Conservation (phyloP, 1,284 basidiomycete species). For the Tilletia setariae region DNA sequence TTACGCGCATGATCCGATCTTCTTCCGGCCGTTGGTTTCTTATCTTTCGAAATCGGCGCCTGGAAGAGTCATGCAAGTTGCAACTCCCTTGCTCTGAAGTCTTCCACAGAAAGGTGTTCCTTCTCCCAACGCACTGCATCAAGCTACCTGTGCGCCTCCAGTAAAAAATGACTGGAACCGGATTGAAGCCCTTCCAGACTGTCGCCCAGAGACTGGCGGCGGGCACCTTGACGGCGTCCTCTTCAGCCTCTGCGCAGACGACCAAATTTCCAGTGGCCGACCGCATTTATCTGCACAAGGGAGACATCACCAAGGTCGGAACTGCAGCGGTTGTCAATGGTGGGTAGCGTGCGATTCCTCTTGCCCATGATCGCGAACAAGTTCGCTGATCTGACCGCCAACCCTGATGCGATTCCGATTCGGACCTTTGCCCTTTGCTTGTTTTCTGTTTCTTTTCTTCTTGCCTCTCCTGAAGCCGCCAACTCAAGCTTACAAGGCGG, state of each 20-base stretch:
- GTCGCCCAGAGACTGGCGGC: neutral
- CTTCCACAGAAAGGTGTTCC: too few relatives aligned
- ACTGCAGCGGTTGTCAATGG: slow-evolving; percentile 12
- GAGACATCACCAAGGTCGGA: slow-evolving; percentile 10
- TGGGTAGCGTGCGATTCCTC: neutral
- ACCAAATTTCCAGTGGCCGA: neutral
- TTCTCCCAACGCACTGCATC: too few relatives aligned
- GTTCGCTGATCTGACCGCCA: neutral
- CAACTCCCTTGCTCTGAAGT: too few relatives aligned
- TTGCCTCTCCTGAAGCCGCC: neutral
- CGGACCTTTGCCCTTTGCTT: neutral
- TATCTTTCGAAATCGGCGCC: too few relatives aligned
- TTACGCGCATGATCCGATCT: too few relatives aligned
- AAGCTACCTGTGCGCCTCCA: too few relatives aligned
- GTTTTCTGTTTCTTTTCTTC: neutral
- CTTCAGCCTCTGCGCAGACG: neutral
- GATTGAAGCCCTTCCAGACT: neutral
- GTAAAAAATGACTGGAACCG: neutral
- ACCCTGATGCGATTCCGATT: neutral
- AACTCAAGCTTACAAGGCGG: neutral
- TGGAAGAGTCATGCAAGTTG: too few relatives aligned
- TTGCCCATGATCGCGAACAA: neutral
- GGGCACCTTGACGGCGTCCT: neutral
- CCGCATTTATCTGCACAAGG: slow-evolving; percentile 10
- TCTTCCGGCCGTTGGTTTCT: too few relatives aligned